Evolutionary conservation across 2,329 filamentous ascomycete genomes (phyloP), one percentile per base, ranked within the genome.

Genomic region (Aspergillus spinulosporus): DNA sequence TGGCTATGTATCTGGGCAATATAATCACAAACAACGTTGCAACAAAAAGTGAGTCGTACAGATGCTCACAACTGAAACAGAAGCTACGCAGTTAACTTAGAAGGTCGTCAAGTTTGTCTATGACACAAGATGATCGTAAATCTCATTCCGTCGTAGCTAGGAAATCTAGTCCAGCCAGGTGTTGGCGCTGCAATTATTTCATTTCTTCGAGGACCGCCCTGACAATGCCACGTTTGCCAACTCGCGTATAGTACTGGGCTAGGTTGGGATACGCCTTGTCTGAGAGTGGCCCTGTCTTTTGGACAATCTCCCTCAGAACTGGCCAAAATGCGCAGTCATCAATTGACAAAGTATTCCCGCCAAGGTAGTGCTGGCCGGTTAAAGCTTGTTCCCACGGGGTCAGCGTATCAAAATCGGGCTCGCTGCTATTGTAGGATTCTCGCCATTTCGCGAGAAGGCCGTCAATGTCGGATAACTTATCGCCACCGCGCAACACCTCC

Each of bases 311-410:
- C 46, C 71, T 62, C 6, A 78, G 54, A 1, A 78, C 66, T 1
- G 76, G 73, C 76, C 76, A 78, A 37, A 78, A 65, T 1, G 72
- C 68, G 54, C 75, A 77, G 58, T 78, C 76, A 47, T 76, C 76
- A 32, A 78, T 68, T 1, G 68, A 67, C 49, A 77, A 72, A 0
- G 61, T 49, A 2, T 63, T 54, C 2, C 75, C 75, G 11, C 68
- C 66, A 12, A 77, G 66, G 52, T 74, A 77, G 39, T 69, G 56
- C 37, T 66, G 61, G 9, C 66, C 69, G 14, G 64, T 59, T 2
- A 76, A 50, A 14, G 59, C 57, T 12, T 60, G 54, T 51, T 77
- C 75, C 71, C 73, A 77, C 5, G 56, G 50, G 7, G 66, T 57
- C 5, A 75, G 48, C 4, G 54, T 50, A 8, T 60, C 54, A 40